These are phyloP conservation scores for Boletus mariae DNA, from an alignment of 1,284 basidiomycete genomes.

Conservation along the genomic window DNA sequence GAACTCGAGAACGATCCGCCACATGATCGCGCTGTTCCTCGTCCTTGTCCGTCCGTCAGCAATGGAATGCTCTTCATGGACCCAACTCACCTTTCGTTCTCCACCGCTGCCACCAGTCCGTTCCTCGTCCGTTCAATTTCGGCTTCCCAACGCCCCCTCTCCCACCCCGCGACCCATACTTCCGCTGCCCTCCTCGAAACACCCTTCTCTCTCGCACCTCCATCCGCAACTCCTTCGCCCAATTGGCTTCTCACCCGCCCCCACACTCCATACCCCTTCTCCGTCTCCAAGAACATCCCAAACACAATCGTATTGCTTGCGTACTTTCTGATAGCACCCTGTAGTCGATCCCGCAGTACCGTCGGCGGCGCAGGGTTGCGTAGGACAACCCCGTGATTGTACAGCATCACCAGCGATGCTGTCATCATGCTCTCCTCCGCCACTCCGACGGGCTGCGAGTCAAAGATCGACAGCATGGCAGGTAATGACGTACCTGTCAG, in stretches of 20 bases:
- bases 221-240: slow-evolving; percentile 37
- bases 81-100: slow-evolving; percentile 56
- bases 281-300: slow-evolving; percentile 74
- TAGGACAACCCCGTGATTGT: slow-evolving; percentile 55
- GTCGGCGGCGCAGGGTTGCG: slow-evolving; percentile 57
- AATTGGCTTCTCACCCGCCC: slow-evolving; percentile 57
- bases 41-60: slow-evolving; percentile 47
- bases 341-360: slow-evolving; percentile 57
- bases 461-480: slow-evolving; percentile 46
- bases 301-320: slow-evolving; percentile 73
- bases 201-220: slow-evolving; percentile 46
- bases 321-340: slow-evolving; percentile 54
- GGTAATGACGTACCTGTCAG: slow-evolving; percentile 44
- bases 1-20: slow-evolving; percentile 81
- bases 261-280: slow-evolving; percentile 74
- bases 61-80: background rate
- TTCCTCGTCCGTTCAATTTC: slow-evolving; percentile 69
- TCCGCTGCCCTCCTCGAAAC: slow-evolving; percentile 59
- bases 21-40: slow-evolving; percentile 63
- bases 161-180: slow-evolving; percentile 78
- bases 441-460: slow-evolving; percentile 35
- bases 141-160: slow-evolving; percentile 61
- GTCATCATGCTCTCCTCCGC: slow-evolving; percentile 60
- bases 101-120: slow-evolving; percentile 57
- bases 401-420: slow-evolving; percentile 57